These are phyloP conservation scores for Talaromyces sp. DNA, from an alignment of 2,329 filamentous ascomycete genomes.

Conservation along the genomic window DNA sequence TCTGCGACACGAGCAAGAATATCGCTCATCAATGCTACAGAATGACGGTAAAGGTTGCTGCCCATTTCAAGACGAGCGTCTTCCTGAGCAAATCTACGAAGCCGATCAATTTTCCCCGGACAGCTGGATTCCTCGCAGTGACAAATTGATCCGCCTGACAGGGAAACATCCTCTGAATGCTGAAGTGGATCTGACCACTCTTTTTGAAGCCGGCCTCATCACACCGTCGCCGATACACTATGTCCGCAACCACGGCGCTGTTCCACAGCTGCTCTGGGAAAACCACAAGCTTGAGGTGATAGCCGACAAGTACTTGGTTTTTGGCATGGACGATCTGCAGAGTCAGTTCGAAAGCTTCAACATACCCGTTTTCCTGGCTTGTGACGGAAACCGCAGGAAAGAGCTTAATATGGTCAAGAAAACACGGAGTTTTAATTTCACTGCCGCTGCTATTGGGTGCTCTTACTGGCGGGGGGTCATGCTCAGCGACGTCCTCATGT, in stretches of 20 bases:
- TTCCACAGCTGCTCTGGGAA: conserved; percentile 48
- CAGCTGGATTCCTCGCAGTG: conserved; percentile 49
- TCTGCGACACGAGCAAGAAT: conserved; percentile 42
- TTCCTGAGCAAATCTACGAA: conserved; percentile 40
- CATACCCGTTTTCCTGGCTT: conserved; percentile 45
- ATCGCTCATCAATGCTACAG: conserved; percentile 34
- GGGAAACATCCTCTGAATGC: conserved; percentile 52
- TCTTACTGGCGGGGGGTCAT: conserved; percentile 48
- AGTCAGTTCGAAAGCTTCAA: conserved; percentile 42
- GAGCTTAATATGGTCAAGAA: conserved; percentile 48
- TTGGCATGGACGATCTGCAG: conserved; percentile 43
- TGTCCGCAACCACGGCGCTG: conserved; percentile 50
- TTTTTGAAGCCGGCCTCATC: conserved; percentile 45
- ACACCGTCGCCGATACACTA: conserved; percentile 50
- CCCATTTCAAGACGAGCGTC: conserved; percentile 24
- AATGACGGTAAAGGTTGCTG: conserved; percentile 40
- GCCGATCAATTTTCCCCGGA: conserved; percentile 49
- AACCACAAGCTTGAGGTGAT: conserved; percentile 44
- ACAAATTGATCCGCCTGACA: conserved; percentile 45
- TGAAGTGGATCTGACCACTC: conserved; percentile 38
- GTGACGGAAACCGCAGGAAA: conserved; percentile 48
- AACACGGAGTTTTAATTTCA: conserved; percentile 47
- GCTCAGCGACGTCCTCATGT: conserved; percentile 41
- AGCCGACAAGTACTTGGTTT: conserved; percentile 26
- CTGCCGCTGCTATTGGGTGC: conserved; percentile 41